Evolutionary conservation across 371 early-diverging fungal species (phyloP).

Genomic region (Coemansia sp.): DNA sequence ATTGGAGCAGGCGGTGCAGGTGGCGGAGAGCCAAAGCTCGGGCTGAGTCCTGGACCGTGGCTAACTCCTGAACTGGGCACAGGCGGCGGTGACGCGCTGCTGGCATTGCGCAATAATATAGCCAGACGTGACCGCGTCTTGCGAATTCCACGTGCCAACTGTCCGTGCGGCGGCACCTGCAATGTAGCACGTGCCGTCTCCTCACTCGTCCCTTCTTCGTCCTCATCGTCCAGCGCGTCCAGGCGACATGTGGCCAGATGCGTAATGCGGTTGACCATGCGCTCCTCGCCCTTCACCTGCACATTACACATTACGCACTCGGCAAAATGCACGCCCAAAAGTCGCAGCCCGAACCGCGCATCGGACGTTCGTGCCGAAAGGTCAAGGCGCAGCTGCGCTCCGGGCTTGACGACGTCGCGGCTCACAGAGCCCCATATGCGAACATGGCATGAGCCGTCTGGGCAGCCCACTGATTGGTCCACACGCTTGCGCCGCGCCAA

Average conservation of each 20-base stretch:
- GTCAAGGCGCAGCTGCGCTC: constrained; percentile 27
- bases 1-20: not conserved
- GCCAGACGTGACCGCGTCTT: constrained; percentile 38
- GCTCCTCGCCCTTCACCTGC: constrained; percentile 46
- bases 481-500: constrained; percentile 35
- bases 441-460: constrained; percentile 49
- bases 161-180: not conserved
- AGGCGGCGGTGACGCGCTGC: constrained; percentile 7
- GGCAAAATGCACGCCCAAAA: constrained; percentile 39
- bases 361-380: constrained; percentile 39
- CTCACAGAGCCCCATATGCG: constrained; percentile 38
- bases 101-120: constrained; percentile 13
- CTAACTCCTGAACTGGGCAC: not conserved
- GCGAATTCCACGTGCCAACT: constrained; percentile 15
- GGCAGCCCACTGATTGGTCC: constrained; percentile 50
- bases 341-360: constrained; percentile 40
- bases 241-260: constrained; percentile 31
- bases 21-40: not conserved
- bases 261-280: constrained; percentile 31
- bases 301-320: constrained; percentile 46
- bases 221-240: constrained; percentile 14
- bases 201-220: not conserved
- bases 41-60: not conserved
- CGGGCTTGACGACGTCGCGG: constrained; percentile 42
- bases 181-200: not conserved